These are phyloP conservation scores for Botrytis hyacinthi DNA, from an alignment of 2,329 filamentous ascomycete genomes.

Conservation along the genomic window DNA sequence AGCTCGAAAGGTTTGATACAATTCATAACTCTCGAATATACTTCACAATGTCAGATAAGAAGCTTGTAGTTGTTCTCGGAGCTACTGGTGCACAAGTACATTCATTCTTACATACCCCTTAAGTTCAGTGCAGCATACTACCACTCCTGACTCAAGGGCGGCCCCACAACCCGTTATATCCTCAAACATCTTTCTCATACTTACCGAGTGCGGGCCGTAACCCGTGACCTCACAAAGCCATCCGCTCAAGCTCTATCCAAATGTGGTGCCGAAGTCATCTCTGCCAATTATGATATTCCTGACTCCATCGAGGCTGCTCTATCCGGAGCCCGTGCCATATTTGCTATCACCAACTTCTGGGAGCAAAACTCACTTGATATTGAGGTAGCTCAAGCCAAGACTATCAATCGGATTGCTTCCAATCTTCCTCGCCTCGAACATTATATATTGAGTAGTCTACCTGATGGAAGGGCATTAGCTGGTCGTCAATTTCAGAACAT, in stretches of 20 bases:
- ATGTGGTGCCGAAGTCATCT: neutral
- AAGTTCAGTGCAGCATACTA: neutral
- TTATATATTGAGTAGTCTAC: conserved; percentile 9
- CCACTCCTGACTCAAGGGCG: neutral
- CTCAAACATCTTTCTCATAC: conserved; percentile 13
- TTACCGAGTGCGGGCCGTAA: conserved; percentile 9
- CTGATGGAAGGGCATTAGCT: conserved; percentile 6
- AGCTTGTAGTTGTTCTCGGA: conserved; percentile 2
- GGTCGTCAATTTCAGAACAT: neutral
- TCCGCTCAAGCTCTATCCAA: neutral
- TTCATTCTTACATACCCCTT: neutral
- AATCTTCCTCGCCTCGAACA: neutral
- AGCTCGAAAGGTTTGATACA: neutral
- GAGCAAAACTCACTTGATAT: conserved; percentile 1
- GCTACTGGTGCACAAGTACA: neutral
- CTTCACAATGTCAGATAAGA: neutral
- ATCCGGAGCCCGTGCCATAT: conserved; percentile 4
- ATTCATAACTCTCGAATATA: neutral
- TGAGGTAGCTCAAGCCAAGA: neutral
- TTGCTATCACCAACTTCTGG: conserved; percentile 18
- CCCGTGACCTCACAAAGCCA: neutral
- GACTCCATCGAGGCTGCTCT: conserved; percentile 7
- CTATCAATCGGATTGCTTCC: neutral
- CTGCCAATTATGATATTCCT: neutral
- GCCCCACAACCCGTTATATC: conserved; percentile 11